Percentiles rank a stretch among this genome's conserved stretches.
phyloP scores from a whole-genome alignment of 192 early-diverging fungal genomes.

The Funneliformis geosporum region DNA sequence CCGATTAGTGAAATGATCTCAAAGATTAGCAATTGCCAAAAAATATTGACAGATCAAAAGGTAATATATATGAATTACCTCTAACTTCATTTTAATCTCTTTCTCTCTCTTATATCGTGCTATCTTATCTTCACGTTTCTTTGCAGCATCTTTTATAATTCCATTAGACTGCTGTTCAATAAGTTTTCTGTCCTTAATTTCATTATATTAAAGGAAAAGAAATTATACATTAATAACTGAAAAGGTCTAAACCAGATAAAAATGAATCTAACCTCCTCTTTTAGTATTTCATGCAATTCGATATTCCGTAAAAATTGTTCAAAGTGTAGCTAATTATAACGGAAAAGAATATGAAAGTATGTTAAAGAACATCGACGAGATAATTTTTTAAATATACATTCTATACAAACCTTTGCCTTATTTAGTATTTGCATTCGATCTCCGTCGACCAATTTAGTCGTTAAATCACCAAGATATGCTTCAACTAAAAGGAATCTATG shows the following conservation, averaged over 20 bases:
- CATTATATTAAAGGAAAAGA: constrained; percentile 40
- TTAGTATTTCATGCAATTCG: constrained; percentile 43
- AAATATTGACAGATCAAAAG: not conserved
- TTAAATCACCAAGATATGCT: constrained; percentile 59
- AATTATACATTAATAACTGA: constrained; percentile 37
- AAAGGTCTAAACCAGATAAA: constrained; percentile 33
- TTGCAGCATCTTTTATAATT: constrained; percentile 50
- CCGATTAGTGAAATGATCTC: not conserved
- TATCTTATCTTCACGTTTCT: constrained; percentile 70
- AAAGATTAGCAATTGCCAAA: not conserved
- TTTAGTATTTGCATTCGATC: constrained; percentile 50
- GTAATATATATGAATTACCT: constrained; percentile 34
- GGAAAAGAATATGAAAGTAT: constrained; percentile 2
- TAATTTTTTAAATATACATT: not conserved
- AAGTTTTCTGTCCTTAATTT: constrained; percentile 43
- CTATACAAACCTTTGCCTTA: constrained; percentile 48
- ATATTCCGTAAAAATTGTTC: constrained; percentile 39
- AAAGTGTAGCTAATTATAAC: constrained; percentile 38
- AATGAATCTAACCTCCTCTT: constrained; percentile 18
- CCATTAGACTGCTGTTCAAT: constrained; percentile 43
- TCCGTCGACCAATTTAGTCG: constrained; percentile 43
- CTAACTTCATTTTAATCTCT: constrained; percentile 59
- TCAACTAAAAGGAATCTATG: constrained; percentile 59
- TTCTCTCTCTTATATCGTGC: constrained; percentile 78
- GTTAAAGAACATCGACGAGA: not conserved